A percentile compares a stretch with the other conserved stretches of the same genome.
phyloP scores from a whole-genome alignment of 495 filamentous ascomycete species.

The Penicillium taxi region DNA sequence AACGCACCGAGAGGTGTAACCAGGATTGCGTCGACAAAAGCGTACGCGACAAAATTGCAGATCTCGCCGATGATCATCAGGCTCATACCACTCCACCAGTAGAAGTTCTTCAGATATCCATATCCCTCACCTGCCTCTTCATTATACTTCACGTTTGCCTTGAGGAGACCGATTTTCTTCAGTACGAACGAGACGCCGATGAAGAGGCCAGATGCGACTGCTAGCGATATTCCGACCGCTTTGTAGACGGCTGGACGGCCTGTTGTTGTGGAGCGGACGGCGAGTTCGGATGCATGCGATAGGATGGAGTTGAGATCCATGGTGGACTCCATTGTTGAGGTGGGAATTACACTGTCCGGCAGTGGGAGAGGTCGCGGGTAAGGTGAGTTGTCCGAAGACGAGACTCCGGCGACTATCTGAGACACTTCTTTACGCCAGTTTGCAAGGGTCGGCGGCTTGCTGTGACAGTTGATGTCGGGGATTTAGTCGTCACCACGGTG shows the following conservation, averaged over 20 bases:
- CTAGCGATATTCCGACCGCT: constrained; percentile 76
- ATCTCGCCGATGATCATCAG: constrained; percentile 96
- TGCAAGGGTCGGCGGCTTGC: constrained; percentile 8
- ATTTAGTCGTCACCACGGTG: no score
- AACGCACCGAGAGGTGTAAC: constrained; percentile 94
- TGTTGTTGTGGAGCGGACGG: constrained; percentile 33
- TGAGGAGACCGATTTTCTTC: constrained; percentile 86
- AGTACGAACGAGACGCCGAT: constrained; percentile 94
- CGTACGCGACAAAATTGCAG: constrained; percentile 96
- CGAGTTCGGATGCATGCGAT: constrained; percentile 37
- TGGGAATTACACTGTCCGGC: constrained; percentile 20
- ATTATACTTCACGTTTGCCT: constrained; percentile 92
- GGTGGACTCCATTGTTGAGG: constrained; percentile 2
- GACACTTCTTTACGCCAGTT: constrained; percentile 21
- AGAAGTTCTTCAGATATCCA: constrained; percentile 92
- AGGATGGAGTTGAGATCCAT: constrained; percentile 42
- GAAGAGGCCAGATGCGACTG: constrained; percentile 82
- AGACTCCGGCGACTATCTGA: constrained; percentile 21
- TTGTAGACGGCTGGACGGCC: constrained; percentile 64
- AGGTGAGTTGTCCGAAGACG: constrained; percentile 24
- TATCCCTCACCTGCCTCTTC: constrained; percentile 96
- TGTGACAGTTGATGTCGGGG: no score
- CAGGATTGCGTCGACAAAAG: constrained; percentile 93
- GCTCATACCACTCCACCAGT: constrained; percentile 95
- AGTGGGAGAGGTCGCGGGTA: constrained; percentile 17